Percentiles rank a stretch among this genome's conserved stretches.
phyloP scores from a whole-genome alignment of 768 basidiomycete genomes.

The Tricholoma bakamatsutake region DNA sequence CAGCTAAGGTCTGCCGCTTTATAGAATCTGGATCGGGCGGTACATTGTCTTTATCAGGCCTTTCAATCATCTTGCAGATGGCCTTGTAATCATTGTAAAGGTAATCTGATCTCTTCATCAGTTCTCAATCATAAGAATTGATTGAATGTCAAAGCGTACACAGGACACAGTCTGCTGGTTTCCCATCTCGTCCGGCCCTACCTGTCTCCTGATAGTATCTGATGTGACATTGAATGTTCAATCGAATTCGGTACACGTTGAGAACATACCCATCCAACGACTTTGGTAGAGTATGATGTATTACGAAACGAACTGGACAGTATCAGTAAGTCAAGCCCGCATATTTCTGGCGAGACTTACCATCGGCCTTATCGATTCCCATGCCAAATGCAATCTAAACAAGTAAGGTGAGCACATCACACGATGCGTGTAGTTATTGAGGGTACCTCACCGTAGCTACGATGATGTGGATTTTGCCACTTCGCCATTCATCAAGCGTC shows the following conservation, averaged over 20 bases:
- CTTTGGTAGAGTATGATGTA: conserved; percentile 80
- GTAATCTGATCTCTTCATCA: conserved; percentile 47
- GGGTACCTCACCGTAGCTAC: conserved; percentile 74
- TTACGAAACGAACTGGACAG: conserved; percentile 80
- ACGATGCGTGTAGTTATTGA: conserved; percentile 1
- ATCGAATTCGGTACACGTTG: background rate
- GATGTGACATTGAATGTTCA: background rate
- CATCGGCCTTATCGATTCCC: conserved; percentile 88
- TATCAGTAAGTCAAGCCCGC: conserved; percentile 2
- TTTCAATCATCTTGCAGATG: conserved; percentile 56
- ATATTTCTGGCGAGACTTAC: conserved; percentile 29
- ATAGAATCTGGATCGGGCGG: conserved; percentile 47
- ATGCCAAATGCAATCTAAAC: conserved; percentile 91
- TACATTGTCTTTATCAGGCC: conserved; percentile 38
- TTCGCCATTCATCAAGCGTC: conserved; percentile 71
- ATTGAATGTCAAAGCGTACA: conserved; percentile 44
- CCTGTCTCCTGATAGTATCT: conserved; percentile 97
- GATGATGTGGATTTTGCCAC: conserved; percentile 67
- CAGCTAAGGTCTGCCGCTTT: conserved; percentile 58
- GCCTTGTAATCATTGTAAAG: conserved; percentile 49
- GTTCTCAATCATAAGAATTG: background rate
- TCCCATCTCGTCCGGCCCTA: conserved; percentile 89
- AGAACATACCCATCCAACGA: conserved; percentile 71
- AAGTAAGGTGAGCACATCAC: background rate
- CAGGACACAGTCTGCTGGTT: conserved; percentile 78